These are phyloP conservation scores for Leishmania tropica DNA, from an alignment of 208 protist genomes.

Conservation along the genomic window DNA sequence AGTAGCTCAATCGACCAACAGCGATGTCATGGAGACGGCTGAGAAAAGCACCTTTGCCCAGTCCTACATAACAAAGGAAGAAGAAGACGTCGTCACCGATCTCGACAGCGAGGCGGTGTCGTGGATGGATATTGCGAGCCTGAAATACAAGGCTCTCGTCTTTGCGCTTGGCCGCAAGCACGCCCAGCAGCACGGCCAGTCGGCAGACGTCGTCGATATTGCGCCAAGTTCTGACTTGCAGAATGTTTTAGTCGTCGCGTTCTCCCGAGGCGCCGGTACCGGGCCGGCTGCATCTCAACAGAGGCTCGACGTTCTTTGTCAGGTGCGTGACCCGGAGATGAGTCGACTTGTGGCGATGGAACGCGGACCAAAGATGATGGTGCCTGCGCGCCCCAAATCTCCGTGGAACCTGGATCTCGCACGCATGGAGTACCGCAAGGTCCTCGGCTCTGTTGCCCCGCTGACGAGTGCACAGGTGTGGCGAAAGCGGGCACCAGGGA, in stretches of 20 bases:
- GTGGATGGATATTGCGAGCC: constrained; percentile 53
- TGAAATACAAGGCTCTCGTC: constrained; percentile 62
- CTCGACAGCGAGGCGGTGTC: constrained; percentile 50
- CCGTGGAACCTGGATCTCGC: constrained; percentile 18
- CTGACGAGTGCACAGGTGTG: constrained; percentile 30
- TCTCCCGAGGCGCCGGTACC: constrained; percentile 2
- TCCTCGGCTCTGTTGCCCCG: constrained; percentile 4
- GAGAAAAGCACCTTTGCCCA: constrained; percentile 6
- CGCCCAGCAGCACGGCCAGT: constrained; percentile 18
- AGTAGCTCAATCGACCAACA: neutral
- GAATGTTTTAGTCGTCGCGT: constrained; percentile 42
- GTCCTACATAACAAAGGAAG: constrained; percentile 33
- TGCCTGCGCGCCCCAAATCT: constrained; percentile 21
- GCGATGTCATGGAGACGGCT: neutral
- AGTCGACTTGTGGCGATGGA: constrained; percentile 44
- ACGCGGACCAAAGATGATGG: constrained; percentile 33
- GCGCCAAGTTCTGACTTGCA: constrained; percentile 38
- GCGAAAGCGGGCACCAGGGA: constrained; percentile 9
- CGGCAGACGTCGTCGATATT: constrained; percentile 33
- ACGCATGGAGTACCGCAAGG: constrained; percentile 18
- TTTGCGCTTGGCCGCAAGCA: constrained; percentile 23
- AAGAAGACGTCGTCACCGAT: constrained; percentile 40
- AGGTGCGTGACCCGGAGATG: constrained; percentile 33
- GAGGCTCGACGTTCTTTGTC: constrained; percentile 28
- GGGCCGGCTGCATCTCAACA: constrained; percentile 2